A percentile compares a stretch with the other conserved stretches of the same genome.
These are phyloP conservation scores for Dendrothele bispora DNA, from an alignment of 768 basidiomycete genomes.

Conservation along the genomic window DNA sequence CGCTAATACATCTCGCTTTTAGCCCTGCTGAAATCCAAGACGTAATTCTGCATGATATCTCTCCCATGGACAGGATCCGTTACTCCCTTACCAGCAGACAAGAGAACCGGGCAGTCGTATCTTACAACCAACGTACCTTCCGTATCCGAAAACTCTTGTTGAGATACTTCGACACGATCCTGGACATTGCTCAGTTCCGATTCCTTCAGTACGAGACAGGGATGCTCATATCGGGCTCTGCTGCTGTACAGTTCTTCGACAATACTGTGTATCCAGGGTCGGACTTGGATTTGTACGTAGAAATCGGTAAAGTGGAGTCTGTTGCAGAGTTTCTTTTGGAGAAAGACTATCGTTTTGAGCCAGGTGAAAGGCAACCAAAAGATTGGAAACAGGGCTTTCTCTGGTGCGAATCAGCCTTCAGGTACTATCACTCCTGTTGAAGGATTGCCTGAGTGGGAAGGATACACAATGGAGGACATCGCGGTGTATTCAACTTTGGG, in stretches of 20 bases:
- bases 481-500: constrained; percentile 31
- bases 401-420: no score
- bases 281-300: constrained; percentile 52
- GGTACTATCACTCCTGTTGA: no score
- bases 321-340: constrained; percentile 34
- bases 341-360: constrained; percentile 29
- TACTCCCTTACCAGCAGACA: background rate
- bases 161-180: constrained; percentile 28
- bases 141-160: constrained; percentile 35
- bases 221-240: constrained; percentile 52
- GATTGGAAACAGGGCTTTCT: no score
- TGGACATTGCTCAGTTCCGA: constrained; percentile 36
- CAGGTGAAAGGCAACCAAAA: constrained; percentile 21
- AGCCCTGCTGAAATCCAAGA: background rate
- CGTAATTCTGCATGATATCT: background rate
- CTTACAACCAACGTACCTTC: constrained; percentile 24
- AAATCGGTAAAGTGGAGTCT: constrained; percentile 25
- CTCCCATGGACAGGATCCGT: background rate
- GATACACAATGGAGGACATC: no score
- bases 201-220: constrained; percentile 40
- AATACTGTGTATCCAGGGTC: constrained; percentile 41
- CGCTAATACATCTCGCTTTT: no score
- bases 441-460: no score
- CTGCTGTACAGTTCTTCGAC: constrained; percentile 52
- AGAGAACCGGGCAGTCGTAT: background rate